Percentiles rank a stretch among this genome's conserved stretches.
These are phyloP conservation scores for Picea abies DNA, from an alignment of 83 land plant species.

Conservation along the genomic window DNA sequence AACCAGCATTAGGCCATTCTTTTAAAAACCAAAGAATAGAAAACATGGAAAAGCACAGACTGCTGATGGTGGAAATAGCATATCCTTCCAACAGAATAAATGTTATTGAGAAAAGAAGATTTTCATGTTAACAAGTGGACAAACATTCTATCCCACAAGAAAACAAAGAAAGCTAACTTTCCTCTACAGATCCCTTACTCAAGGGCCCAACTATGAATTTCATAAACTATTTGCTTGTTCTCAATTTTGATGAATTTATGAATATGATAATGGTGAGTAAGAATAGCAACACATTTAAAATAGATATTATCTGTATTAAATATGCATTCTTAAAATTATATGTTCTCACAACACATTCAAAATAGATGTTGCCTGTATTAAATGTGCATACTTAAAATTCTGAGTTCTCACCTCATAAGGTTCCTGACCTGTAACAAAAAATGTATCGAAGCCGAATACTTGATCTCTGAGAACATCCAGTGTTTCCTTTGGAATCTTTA, in stretches of 20 bases:
- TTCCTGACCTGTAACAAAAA: conserved; percentile 91
- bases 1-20: background rate
- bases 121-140: background rate
- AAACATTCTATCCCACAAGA: background rate
- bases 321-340: background rate
- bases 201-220: background rate
- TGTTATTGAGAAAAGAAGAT: background rate
- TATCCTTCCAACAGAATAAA: background rate
- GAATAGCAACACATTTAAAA: background rate
- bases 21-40: background rate
- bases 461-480: conserved; percentile 76
- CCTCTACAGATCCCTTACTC: too few relatives aligned
- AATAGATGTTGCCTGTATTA: background rate
- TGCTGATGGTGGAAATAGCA: background rate
- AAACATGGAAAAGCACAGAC: background rate
- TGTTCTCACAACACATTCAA: background rate
- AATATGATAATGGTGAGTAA: background rate
- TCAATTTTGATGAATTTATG: background rate
- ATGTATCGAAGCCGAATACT: conserved; percentile 97
- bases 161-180: background rate
- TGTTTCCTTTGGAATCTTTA: conserved; percentile 70
- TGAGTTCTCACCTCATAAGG: conserved; percentile 80
- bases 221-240: background rate
- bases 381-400: background rate
- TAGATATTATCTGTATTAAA: background rate